phyloP scores from a whole-genome alignment of 2,329 filamentous ascomycete genomes.

The Cordyceps farinosa region DNA sequence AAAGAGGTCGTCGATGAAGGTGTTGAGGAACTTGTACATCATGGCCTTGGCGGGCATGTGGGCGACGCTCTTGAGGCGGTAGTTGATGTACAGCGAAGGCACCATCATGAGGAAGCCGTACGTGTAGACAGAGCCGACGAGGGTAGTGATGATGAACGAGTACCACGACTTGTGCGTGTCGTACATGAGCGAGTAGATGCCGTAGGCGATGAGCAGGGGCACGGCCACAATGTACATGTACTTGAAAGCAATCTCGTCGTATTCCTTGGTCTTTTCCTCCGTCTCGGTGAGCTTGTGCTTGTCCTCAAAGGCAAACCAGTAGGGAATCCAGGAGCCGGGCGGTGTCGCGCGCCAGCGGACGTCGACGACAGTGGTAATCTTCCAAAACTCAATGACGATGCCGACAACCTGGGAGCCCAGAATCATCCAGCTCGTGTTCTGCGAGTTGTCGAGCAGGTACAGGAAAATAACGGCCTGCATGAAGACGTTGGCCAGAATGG shows the following conservation, averaged over 20 bases:
- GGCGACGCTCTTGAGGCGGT: slow-evolving; percentile 88
- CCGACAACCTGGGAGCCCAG: slow-evolving; percentile 87
- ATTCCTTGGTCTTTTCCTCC: slow-evolving; percentile 97
- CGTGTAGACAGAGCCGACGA: slow-evolving; percentile 93
- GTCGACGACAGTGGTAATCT: slow-evolving; percentile 92
- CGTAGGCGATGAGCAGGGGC: slow-evolving; percentile 84
- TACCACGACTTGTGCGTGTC: slow-evolving; percentile 98
- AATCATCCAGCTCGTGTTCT: slow-evolving; percentile 99
- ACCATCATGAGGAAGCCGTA: slow-evolving; percentile 99
- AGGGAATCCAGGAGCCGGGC: slow-evolving; percentile 70
- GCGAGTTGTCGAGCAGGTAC: slow-evolving; percentile 94
- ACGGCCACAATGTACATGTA: slow-evolving; percentile 94
- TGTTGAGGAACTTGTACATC: slow-evolving; percentile 98
- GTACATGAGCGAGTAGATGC: slow-evolving; percentile 85
- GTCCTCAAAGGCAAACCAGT: slow-evolving; percentile 82
- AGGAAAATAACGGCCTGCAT: slow-evolving; percentile 97
- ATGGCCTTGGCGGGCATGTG: slow-evolving; percentile 97
- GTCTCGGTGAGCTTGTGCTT: slow-evolving; percentile 95
- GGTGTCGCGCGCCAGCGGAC: slow-evolving; percentile 71
- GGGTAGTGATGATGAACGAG: slow-evolving; percentile 88
- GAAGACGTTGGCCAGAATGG: slow-evolving; percentile 94
- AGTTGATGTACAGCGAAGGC: slow-evolving; percentile 96
- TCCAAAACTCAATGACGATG: slow-evolving; percentile 72
- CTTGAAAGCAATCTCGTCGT: slow-evolving; percentile 95
- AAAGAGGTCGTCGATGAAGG: slow-evolving; percentile 97